Evolutionary conservation across 345 rosid species (phyloP).

Genomic region (Carallia brachiata): DNA sequence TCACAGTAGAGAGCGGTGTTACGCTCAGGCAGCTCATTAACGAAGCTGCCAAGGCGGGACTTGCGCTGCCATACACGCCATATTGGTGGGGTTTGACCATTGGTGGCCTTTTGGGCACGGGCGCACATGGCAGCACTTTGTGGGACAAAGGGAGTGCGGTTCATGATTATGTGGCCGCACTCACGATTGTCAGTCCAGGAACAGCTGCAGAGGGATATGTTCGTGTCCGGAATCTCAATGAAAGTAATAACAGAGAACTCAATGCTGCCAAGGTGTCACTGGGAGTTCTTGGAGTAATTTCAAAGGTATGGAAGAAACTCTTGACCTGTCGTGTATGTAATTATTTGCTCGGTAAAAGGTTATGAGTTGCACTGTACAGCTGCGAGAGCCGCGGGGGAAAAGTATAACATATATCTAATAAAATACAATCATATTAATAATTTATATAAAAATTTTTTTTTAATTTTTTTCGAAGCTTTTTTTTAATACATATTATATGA

Average conservation of each 20-base stretch:
- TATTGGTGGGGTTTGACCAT: conserved; percentile 92
- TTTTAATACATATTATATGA: too few relatives aligned
- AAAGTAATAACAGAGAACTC: conserved; percentile 34
- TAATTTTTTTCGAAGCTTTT: too few relatives aligned
- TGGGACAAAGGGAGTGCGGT: conserved; percentile 79
- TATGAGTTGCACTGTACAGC: too few relatives aligned
- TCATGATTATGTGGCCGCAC: conserved; percentile 58
- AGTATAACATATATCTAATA: too few relatives aligned
- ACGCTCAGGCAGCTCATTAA: conserved; percentile 56
- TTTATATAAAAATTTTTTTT: too few relatives aligned
- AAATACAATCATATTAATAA: too few relatives aligned
- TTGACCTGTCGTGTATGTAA: not conserved
- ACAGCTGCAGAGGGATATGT: conserved; percentile 44
- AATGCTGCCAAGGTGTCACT: conserved; percentile 71
- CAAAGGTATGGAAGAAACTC: conserved; percentile 45
- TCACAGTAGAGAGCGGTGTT: conserved; percentile 65
- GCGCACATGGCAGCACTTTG: conserved; percentile 83
- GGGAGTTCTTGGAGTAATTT: conserved; percentile 82
- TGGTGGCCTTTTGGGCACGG: conserved; percentile 74
- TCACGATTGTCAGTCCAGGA: conserved; percentile 61
- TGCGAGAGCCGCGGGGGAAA: too few relatives aligned
- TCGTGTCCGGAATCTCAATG: conserved; percentile 40
- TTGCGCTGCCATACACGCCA: conserved; percentile 73
- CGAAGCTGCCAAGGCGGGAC: conserved; percentile 56
- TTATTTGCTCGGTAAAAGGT: too few relatives aligned